phyloP scores from a whole-genome alignment of 2,329 filamentous ascomycete species.

The Hypomyces perniciosus region DNA sequence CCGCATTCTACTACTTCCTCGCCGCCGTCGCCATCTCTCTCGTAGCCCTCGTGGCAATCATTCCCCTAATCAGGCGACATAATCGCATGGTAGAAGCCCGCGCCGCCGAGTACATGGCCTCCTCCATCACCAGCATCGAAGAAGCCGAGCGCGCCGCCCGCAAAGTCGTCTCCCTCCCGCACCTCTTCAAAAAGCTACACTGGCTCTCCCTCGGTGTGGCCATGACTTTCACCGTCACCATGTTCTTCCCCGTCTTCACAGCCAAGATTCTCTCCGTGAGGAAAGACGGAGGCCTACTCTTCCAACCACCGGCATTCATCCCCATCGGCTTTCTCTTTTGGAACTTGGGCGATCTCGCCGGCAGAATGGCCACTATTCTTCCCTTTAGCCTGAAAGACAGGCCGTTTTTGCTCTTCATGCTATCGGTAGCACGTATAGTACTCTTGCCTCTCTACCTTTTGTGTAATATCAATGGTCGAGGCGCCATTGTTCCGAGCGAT shows the following conservation, averaged over 20 bases:
- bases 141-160: constrained; percentile 48
- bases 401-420: constrained; percentile 60
- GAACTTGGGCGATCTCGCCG: constrained; percentile 82
- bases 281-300: constrained; percentile 44
- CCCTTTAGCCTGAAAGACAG: constrained; percentile 53
- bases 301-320: constrained; percentile 74
- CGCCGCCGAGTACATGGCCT: constrained; percentile 42
- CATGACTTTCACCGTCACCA: constrained; percentile 75
- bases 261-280: constrained; percentile 50
- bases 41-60: constrained; percentile 64
- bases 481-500: constrained; percentile 71
- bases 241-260: constrained; percentile 95
- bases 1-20: constrained; percentile 86
- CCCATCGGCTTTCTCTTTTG: constrained; percentile 87
- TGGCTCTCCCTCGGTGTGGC: constrained; percentile 75
- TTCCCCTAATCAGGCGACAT: constrained; percentile 62
- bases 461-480: constrained; percentile 77
- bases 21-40: constrained; percentile 75
- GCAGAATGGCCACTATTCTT: constrained; percentile 61
- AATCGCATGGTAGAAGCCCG: constrained; percentile 46
- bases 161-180: constrained; percentile 49
- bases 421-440: constrained; percentile 57
- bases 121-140: constrained; percentile 45
- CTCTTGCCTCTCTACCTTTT: constrained; percentile 84
- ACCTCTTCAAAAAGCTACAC: constrained; percentile 69